These are phyloP conservation scores for Crithidia brevicula DNA, from an alignment of 208 protist genomes.

Conservation along the genomic window DNA sequence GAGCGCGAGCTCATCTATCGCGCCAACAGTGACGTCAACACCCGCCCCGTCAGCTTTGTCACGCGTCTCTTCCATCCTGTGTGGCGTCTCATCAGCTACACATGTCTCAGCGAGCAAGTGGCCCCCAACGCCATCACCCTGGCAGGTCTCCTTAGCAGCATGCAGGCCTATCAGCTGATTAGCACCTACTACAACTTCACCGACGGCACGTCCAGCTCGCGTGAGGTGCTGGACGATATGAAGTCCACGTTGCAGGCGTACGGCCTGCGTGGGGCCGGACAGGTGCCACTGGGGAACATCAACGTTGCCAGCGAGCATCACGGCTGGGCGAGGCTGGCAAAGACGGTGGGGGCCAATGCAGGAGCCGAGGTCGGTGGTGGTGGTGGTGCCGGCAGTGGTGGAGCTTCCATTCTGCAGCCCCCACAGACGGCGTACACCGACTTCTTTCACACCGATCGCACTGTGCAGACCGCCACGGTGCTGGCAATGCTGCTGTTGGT, in stretches of 20 bases:
- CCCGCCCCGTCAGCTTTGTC: conserved; percentile 74
- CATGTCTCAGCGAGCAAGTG: conserved; percentile 78
- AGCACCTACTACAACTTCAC: conserved; percentile 64
- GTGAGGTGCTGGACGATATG: conserved; percentile 21
- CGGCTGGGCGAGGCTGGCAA: conserved; percentile 8
- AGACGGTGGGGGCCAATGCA: background rate
- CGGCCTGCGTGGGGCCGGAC: conserved; percentile 49
- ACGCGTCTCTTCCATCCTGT: conserved; percentile 71
- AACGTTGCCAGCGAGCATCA: conserved; percentile 18
- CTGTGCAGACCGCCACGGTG: conserved; percentile 64
- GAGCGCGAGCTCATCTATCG: conserved; percentile 77
- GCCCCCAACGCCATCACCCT: conserved; percentile 93
- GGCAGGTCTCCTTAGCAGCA: conserved; percentile 69
- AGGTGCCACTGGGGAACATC: conserved; percentile 29
- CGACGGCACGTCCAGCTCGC: conserved; percentile 8
- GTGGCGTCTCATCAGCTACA: conserved; percentile 61
- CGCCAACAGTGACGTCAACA: conserved; percentile 71
- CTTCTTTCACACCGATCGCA: conserved; percentile 55
- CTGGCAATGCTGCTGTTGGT: conserved; percentile 68
- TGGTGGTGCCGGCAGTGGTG: background rate
- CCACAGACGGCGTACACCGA: conserved; percentile 34
- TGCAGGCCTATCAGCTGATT: conserved; percentile 90
- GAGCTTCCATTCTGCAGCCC: background rate
- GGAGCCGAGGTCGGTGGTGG: background rate
- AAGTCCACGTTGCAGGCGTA: conserved; percentile 45